Conservation (phyloP, 2,329 filamentous ascomycete genomes). For the Dendryphion nanum region DNA sequence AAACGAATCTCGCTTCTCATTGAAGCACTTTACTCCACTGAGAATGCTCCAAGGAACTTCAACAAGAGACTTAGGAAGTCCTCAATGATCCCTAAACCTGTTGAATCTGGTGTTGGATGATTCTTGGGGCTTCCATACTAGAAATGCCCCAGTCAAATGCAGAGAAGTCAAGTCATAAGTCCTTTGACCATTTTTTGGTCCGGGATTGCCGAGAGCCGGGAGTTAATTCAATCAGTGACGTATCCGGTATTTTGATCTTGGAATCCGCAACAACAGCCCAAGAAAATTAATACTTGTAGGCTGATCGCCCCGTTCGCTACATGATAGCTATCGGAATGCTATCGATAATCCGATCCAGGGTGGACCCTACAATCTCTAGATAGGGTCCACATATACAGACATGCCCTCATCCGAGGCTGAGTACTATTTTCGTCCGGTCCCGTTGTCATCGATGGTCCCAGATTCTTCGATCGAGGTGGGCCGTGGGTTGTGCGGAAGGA, state of each 20-base stretch:
- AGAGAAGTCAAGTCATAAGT: slow-evolving; percentile 8
- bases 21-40: slow-evolving; percentile 30
- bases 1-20: slow-evolving; percentile 27
- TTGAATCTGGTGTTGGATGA: no score
- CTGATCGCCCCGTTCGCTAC: slow-evolving; percentile 18
- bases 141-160: not conserved
- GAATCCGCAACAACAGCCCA: no score
- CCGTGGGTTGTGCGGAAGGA: slow-evolving; percentile 13
- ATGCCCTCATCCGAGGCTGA: not conserved
- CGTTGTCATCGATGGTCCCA: slow-evolving; percentile 30
- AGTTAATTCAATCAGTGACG: no score
- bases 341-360: not conserved
- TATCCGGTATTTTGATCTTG: no score
- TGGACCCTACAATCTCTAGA: not conserved
- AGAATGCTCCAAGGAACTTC: slow-evolving; percentile 24
- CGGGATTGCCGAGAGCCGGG: no score
- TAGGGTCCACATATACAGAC: not conserved
- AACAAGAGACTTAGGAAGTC: slow-evolving; percentile 23
- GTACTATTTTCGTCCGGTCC: slow-evolving; percentile 12
- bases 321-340: slow-evolving; percentile 13
- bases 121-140: no score
- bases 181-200: no score
- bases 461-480: slow-evolving; percentile 22
- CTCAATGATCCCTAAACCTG: slow-evolving; percentile 4
- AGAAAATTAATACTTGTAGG: no score